A percentile compares a stretch with the other conserved stretches of the same genome.
Conservation (phyloP, 345 rosid species). For the Gynandropsis gynandra region DNA sequence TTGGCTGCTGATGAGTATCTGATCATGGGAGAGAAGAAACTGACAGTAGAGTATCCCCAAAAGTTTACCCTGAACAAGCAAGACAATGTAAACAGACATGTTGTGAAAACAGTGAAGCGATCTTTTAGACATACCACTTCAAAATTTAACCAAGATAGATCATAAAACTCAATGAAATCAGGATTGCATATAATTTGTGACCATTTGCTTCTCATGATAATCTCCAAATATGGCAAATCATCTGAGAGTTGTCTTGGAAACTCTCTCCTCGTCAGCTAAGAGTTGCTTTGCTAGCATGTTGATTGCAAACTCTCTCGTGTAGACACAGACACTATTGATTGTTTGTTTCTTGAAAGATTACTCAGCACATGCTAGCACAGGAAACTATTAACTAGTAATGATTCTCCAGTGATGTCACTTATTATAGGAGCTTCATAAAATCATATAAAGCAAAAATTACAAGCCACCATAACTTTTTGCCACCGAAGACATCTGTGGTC, state of each 20-base stretch:
- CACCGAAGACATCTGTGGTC: conserved; percentile 14
- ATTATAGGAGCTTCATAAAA: not conserved
- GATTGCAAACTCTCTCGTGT: not conserved
- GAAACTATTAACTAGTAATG: conserved; percentile 5
- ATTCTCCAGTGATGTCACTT: conserved; percentile 9
- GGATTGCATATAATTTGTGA: no score
- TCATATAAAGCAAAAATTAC: not conserved
- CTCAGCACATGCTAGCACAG: not conserved
- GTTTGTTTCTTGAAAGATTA: conserved; percentile 1
- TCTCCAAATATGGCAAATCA: conserved; percentile 6
- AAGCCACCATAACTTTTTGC: not conserved
- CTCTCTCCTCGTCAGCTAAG: no score
- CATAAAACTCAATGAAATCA: no score
- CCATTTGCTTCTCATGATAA: no score
- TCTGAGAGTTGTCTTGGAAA: not conserved
- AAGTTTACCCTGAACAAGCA: conserved; percentile 70
- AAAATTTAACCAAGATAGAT: no score
- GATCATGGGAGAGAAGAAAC: conserved; percentile 86
- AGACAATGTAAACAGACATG: conserved; percentile 18
- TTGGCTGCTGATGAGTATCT: conserved; percentile 73
- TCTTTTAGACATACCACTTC: not conserved
- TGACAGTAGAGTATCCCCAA: conserved; percentile 95
- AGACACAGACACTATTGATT: conserved; percentile 8
- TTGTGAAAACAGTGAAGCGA: conserved; percentile 9
- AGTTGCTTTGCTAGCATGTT: no score